These are phyloP conservation scores for Cladosporium austrohemisphaericum DNA, from an alignment of 2,329 filamentous ascomycete genomes.

Conservation along the genomic window DNA sequence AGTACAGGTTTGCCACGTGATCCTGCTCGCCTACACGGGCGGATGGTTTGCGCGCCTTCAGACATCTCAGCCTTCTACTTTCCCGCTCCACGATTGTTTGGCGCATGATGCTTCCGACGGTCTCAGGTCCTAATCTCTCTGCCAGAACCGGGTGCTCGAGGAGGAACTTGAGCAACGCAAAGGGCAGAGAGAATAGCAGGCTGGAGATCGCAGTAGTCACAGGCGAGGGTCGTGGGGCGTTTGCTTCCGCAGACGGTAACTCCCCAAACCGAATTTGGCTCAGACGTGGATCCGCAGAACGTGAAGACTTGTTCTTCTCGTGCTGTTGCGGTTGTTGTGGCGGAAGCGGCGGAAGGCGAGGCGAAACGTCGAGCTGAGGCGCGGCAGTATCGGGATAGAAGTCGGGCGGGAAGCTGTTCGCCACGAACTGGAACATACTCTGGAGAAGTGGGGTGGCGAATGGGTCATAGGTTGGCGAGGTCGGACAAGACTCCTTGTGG, in stretches of 20 bases:
- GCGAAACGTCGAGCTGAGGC: conserved; percentile 45
- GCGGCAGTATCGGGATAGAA: conserved; percentile 57
- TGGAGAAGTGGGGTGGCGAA: conserved; percentile 54
- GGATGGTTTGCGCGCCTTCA: conserved; percentile 16
- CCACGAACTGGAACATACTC: conserved; percentile 56
- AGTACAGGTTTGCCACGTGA: conserved; percentile 27
- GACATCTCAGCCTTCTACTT: conserved; percentile 28
- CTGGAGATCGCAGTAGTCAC: conserved; percentile 57
- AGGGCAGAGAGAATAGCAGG: conserved; percentile 67
- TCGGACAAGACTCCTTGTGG: neutral
- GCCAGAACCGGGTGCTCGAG: conserved; percentile 60
- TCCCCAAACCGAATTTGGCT: conserved; percentile 71
- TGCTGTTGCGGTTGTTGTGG: conserved; percentile 22
- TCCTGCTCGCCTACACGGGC: neutral
- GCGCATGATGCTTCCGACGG: conserved; percentile 39
- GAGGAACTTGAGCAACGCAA: conserved; percentile 61
- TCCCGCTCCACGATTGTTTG: conserved; percentile 45
- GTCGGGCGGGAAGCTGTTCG: conserved; percentile 56
- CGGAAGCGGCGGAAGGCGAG: conserved; percentile 40
- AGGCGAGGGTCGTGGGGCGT: conserved; percentile 20
- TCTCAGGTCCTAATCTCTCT: conserved; percentile 25
- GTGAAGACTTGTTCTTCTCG: conserved; percentile 34
- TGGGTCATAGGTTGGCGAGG: conserved; percentile 47
- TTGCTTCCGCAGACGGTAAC: conserved; percentile 40
- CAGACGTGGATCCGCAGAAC: conserved; percentile 50